Evolutionary conservation across 2,329 filamentous ascomycete species (phyloP).

Genomic region (Neobulgaria alba): DNA sequence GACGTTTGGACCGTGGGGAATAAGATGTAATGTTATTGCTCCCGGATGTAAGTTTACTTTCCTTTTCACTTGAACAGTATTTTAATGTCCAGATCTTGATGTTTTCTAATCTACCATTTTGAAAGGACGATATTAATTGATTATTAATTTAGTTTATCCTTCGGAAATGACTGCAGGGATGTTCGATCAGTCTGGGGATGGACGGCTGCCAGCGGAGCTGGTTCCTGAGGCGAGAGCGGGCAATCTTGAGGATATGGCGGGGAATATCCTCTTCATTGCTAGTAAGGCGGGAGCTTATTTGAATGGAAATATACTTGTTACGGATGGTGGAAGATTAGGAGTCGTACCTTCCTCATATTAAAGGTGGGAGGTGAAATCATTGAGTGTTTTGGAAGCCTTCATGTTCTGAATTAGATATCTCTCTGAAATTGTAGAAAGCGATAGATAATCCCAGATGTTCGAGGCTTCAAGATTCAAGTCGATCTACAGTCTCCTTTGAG

Average conservation of each 20-base stretch:
- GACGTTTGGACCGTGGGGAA: constrained; percentile 50
- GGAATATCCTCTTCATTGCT: constrained; percentile 38
- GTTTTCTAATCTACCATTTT: too few relatives aligned
- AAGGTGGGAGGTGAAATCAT: neutral
- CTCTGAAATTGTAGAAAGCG: too few relatives aligned
- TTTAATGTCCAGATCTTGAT: too few relatives aligned
- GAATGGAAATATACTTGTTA: constrained; percentile 17
- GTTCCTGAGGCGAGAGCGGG: constrained; percentile 32
- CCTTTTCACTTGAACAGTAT: neutral
- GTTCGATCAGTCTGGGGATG: neutral
- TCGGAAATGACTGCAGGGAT: constrained; percentile 8
- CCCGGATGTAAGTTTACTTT: constrained; percentile 8
- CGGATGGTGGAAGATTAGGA: constrained; percentile 19
- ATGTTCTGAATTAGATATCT: too few relatives aligned
- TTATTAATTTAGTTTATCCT: constrained; percentile 7
- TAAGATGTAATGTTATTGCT: constrained; percentile 35
- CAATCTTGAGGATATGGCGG: constrained; percentile 52
- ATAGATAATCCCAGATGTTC: too few relatives aligned
- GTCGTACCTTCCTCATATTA: constrained; percentile 8
- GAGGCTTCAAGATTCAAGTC: too few relatives aligned
- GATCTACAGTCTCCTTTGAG: too few relatives aligned
- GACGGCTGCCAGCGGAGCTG: neutral
- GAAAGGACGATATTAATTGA: neutral
- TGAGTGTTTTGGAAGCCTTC: too few relatives aligned
- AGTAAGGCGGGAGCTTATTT: constrained; percentile 17